A percentile compares a stretch with the other conserved stretches of the same genome.
Evolutionary conservation across 208 protist genomes (phyloP).

Genomic region (Acanthamoeba rhysodes): DNA sequence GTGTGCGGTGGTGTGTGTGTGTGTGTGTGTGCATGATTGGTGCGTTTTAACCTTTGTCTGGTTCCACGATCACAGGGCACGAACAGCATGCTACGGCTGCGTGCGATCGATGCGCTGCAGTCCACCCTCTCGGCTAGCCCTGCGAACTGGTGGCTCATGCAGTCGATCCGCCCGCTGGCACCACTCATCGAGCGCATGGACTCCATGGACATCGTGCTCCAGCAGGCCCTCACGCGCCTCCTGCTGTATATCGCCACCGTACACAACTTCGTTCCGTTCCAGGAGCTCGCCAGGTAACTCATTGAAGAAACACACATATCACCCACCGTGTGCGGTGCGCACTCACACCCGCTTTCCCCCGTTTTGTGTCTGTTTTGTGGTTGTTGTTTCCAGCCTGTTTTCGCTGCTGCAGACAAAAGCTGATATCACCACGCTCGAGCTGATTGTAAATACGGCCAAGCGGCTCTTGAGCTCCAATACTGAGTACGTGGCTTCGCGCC

Average conservation of each 20-base stretch:
- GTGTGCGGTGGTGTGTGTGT: background rate
- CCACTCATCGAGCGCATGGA: slow-evolving; percentile 48
- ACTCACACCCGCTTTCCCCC: background rate
- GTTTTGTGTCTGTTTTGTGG: background rate
- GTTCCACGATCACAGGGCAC: background rate
- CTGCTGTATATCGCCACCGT: slow-evolving; percentile 52
- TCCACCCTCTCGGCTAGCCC: slow-evolving; percentile 22
- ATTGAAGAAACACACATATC: background rate
- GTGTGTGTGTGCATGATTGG: no score
- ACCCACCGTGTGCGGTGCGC: background rate
- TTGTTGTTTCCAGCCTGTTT: background rate
- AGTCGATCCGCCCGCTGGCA: slow-evolving; percentile 39
- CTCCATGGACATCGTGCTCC: slow-evolving; percentile 19
- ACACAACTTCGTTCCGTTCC: slow-evolving; percentile 48
- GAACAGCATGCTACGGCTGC: slow-evolving; percentile 1
- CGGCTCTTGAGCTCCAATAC: background rate
- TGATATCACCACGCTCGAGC: background rate
- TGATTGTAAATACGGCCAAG: slow-evolving; percentile 42
- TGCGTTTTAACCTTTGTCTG: background rate
- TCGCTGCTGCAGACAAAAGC: slow-evolving; percentile 9
- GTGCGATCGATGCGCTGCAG: slow-evolving; percentile 26
- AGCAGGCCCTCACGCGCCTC: slow-evolving; percentile 55
- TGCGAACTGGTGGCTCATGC: slow-evolving; percentile 33
- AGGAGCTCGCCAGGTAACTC: slow-evolving; percentile 20
- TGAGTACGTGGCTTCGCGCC: background rate